Percentiles rank a stretch among this genome's conserved stretches.
These are phyloP conservation scores for Penstemon newberryi DNA, from an alignment of 257 asterid species.

Conservation along the genomic window DNA sequence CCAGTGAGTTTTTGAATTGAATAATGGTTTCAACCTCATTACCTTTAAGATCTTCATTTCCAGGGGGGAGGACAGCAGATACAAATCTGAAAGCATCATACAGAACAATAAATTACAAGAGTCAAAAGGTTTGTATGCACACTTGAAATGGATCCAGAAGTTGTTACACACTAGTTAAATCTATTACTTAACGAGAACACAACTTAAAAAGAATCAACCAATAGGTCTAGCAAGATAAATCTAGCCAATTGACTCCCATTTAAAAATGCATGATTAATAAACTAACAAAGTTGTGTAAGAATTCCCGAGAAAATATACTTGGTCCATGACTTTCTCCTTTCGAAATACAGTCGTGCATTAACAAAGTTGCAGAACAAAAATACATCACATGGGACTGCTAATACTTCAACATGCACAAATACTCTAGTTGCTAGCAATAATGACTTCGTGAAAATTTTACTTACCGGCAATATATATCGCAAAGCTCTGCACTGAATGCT, in stretches of 20 bases:
- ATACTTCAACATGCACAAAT: conserved; percentile 21
- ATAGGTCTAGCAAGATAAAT: neutral
- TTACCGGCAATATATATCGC: conserved; percentile 88
- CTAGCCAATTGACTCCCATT: neutral
- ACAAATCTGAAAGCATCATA: conserved; percentile 52
- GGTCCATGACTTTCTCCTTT: neutral
- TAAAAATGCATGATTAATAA: neutral
- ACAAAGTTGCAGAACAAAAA: neutral
- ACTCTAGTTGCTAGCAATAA: conserved; percentile 8
- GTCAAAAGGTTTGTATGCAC: neutral
- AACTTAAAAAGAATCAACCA: neutral
- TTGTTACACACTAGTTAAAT: neutral
- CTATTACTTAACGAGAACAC: neutral
- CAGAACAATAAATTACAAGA: too few relatives aligned
- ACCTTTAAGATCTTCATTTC: conserved; percentile 82
- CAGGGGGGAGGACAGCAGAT: conserved; percentile 78
- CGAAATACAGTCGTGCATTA: neutral
- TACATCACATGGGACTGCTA: neutral
- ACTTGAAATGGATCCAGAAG: neutral
- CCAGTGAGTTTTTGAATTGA: conserved; percentile 77
- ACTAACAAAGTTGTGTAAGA: too few relatives aligned
- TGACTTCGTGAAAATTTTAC: conserved; percentile 18
- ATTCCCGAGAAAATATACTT: neutral
- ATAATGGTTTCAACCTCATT: conserved; percentile 80
- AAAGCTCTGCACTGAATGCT: conserved; percentile 84